A percentile compares a stretch with the other conserved stretches of the same genome.
Evolutionary conservation across 495 filamentous ascomycete species (phyloP).

Genomic region (Staphylotrichum longicolle): DNA sequence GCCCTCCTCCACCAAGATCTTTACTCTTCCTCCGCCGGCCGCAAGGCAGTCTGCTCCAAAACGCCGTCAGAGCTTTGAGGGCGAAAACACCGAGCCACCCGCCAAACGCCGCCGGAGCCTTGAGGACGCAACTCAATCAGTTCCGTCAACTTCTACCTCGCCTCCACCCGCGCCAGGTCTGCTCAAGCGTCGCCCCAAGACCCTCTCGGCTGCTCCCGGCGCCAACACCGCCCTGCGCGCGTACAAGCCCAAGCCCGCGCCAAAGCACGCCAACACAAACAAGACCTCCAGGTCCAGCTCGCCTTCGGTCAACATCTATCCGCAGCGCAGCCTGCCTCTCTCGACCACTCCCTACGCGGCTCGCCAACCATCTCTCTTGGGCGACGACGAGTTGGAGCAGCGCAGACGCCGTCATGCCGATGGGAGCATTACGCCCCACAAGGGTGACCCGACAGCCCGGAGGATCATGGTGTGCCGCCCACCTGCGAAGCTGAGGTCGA

Average conservation of each 20-base stretch:
- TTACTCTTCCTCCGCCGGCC: not conserved
- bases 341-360: no score
- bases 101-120: not conserved
- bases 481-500: no score
- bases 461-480: no score
- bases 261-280: not conserved
- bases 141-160: not conserved
- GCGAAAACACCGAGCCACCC: not conserved
- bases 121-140: not conserved
- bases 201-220: slow-evolving; percentile 23
- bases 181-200: not conserved
- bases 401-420: no score
- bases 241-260: not conserved
- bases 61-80: not conserved
- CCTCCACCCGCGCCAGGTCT: not conserved
- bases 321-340: no score
- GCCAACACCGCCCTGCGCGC: slow-evolving; percentile 16
- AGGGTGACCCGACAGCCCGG: no score
- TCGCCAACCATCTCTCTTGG: no score
- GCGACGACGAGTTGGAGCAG: no score
- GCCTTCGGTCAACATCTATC: no score
- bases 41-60: not conserved
- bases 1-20: not conserved
- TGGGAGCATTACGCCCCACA: no score
- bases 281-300: not conserved